phyloP scores from a whole-genome alignment of 139 green algal genomes.

The Tetraselmis striata region DNA sequence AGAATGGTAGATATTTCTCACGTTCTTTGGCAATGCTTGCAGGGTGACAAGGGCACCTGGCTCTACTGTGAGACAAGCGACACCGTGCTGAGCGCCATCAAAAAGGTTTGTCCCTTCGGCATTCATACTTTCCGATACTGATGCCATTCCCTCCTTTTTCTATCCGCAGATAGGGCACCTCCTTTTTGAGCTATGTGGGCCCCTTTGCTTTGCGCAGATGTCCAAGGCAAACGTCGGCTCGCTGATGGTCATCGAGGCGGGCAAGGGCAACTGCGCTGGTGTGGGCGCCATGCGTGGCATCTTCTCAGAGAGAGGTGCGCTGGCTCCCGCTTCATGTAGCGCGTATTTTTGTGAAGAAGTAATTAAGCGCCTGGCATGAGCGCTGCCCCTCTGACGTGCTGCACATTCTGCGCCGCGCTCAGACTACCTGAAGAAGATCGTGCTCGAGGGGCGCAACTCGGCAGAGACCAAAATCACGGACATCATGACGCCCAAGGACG shows the following conservation, averaged over 20 bases:
- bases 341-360: no score
- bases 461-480: not conserved
- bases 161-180: not conserved
- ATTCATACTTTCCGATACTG: no score
- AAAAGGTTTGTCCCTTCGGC: no score
- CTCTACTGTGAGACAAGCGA: not conserved
- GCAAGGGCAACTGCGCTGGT: not conserved
- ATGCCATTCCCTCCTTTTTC: not conserved
- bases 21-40: no score
- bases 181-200: not conserved
- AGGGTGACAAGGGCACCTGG: not conserved
- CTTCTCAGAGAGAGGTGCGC: not conserved
- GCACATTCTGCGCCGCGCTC: no score
- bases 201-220: slow-evolving; percentile 1
- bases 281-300: not conserved
- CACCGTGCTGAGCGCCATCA: not conserved
- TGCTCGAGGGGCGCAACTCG: slow-evolving; percentile 3
- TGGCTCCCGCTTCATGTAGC: no score
- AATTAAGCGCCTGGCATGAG: no score
- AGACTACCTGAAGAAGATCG: slow-evolving; percentile 8
- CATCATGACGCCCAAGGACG: slow-evolving; percentile 3
- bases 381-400: no score
- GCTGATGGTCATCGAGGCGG: not conserved
- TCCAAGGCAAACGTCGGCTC: not conserved
- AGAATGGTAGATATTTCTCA: no score